These are phyloP conservation scores for Beauveria sp. DNA, from an alignment of 2,329 filamentous ascomycete genomes.

Conservation along the genomic window DNA sequence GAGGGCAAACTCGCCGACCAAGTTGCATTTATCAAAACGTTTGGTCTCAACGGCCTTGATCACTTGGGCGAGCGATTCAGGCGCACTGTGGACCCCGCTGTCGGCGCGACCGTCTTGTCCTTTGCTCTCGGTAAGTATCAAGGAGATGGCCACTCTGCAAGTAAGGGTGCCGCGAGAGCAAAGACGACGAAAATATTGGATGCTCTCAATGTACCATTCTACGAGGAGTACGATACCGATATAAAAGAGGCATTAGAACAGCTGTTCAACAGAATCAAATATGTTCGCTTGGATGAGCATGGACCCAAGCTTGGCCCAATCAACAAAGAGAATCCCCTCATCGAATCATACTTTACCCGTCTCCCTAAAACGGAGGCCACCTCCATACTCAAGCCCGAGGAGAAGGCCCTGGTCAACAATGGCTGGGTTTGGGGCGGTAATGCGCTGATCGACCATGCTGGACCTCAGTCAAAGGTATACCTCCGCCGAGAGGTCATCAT, in stretches of 20 bases:
- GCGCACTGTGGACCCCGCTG: conserved; percentile 59
- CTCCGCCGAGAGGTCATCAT: conserved; percentile 93
- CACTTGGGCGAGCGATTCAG: conserved; percentile 73
- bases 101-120: conserved; percentile 51
- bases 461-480: conserved; percentile 83
- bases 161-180: conserved; percentile 43
- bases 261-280: conserved; percentile 89
- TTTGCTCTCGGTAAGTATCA: conserved; percentile 51
- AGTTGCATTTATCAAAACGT: conserved; percentile 56
- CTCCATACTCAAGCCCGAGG: conserved; percentile 64
- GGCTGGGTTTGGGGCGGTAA: conserved; percentile 99
- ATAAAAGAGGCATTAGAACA: conserved; percentile 79
- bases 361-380: conserved; percentile 74
- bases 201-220: conserved; percentile 78
- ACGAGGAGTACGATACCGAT: conserved; percentile 86
- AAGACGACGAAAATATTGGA: conserved; percentile 62
- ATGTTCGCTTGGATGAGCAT: conserved; percentile 84
- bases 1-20: conserved; percentile 38
- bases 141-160: conserved; percentile 32
- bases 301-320: conserved; percentile 82
- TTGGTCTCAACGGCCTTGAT: conserved; percentile 64
- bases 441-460: conserved; percentile 87
- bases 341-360: conserved; percentile 92
- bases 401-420: conserved; percentile 84
- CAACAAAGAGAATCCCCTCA: conserved; percentile 67